Conservation (phyloP, 1,284 basidiomycete species). For the Leucoagaricus sp. region DNA sequence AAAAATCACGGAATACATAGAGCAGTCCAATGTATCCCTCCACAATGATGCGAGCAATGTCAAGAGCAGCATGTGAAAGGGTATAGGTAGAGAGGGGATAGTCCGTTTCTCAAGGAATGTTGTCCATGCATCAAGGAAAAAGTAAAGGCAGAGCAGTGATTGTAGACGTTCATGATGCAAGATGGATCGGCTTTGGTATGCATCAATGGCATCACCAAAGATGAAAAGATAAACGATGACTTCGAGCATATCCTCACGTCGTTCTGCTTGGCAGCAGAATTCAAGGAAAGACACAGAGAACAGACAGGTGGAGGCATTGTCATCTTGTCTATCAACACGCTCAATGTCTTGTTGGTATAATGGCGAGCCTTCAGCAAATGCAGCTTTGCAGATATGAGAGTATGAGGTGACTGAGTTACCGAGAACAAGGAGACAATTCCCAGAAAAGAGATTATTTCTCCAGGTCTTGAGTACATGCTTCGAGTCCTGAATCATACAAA, state of each 20-base stretch:
- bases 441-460: too few relatives aligned
- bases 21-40: constrained; percentile 33
- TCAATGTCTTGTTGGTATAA: constrained; percentile 37
- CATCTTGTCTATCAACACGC: constrained; percentile 40
- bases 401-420: too few relatives aligned
- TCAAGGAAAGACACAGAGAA: constrained; percentile 21
- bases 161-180: constrained; percentile 28
- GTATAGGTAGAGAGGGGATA: constrained; percentile 15
- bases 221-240: constrained; percentile 34
- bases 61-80: constrained; percentile 32
- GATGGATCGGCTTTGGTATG: constrained; percentile 36
- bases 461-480: too few relatives aligned
- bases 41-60: constrained; percentile 33
- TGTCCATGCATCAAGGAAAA: constrained; percentile 34
- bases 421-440: too few relatives aligned
- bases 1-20: constrained; percentile 32
- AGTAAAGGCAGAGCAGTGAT: constrained; percentile 31
- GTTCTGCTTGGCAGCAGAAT: too few relatives aligned
- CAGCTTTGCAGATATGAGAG: too few relatives aligned
- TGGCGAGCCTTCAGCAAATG: too few relatives aligned
- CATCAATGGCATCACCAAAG: constrained; percentile 38
- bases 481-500: too few relatives aligned
- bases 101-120: constrained; percentile 21
- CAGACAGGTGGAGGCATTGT: constrained; percentile 37
- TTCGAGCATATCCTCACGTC: too few relatives aligned